phyloP scores from a whole-genome alignment of 2,329 filamentous ascomycete species.

The Fusarium temperatum region DNA sequence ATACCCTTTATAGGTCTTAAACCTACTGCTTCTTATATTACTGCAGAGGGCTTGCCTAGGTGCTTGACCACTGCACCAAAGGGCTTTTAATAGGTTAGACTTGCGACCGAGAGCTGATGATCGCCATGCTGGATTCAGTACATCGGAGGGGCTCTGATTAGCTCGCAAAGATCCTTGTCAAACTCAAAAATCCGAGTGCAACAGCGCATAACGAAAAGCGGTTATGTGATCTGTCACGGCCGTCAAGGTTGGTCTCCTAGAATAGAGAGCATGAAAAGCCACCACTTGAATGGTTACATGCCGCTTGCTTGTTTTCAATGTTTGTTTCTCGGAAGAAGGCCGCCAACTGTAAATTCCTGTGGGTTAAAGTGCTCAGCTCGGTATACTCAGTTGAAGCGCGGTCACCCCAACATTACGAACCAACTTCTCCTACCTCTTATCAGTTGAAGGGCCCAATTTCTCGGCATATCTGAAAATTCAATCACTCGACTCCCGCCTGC shows the following conservation, averaged over 20 bases:
- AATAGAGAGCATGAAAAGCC: background rate
- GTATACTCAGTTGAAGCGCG: background rate
- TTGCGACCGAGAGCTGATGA: no score
- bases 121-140: background rate
- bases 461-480: rapidly evolving
- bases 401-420: background rate
- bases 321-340: background rate
- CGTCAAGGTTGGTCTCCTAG: background rate
- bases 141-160: background rate
- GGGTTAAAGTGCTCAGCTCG: background rate
- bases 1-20: no score
- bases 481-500: rapidly evolving
- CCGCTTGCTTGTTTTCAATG: background rate
- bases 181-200: background rate
- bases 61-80: no score
- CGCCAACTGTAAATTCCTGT: background rate
- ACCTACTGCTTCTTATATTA: no score
- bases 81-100: background rate
- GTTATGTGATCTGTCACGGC: background rate
- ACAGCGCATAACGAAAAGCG: background rate
- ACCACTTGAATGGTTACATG: rapidly evolving
- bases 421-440: background rate
- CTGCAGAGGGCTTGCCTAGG: no score
- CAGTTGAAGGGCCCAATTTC: no score
- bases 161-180: background rate